Conservation (phyloP, 1,284 basidiomycete genomes). For the Melampsora americana region DNA sequence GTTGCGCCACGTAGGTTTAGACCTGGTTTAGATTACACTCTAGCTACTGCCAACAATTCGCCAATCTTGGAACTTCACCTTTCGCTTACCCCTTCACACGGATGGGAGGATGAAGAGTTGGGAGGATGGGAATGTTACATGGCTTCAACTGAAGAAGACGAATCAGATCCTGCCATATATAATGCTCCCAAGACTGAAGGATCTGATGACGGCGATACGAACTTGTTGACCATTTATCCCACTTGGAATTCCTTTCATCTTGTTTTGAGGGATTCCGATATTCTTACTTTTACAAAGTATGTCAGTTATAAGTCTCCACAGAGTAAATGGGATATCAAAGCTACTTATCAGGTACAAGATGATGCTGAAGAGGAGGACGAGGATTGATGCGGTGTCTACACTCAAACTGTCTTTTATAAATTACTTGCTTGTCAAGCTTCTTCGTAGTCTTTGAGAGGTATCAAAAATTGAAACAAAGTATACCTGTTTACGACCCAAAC, state of each 20-base stretch:
- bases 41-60: conserved; percentile 80
- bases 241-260: conserved; percentile 85
- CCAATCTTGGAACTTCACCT: conserved; percentile 81
- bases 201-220: conserved; percentile 58
- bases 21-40: conserved; percentile 89
- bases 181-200: conserved; percentile 59
- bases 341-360: conserved; percentile 12
- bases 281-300: conserved; percentile 59
- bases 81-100: conserved; percentile 75
- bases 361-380: conserved; percentile 2
- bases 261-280: conserved; percentile 85
- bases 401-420: too few relatives aligned
- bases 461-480: too few relatives aligned
- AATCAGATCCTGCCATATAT: conserved; percentile 84
- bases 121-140: conserved; percentile 98
- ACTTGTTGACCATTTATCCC: conserved; percentile 78
- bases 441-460: too few relatives aligned
- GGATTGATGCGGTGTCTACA: neutral
- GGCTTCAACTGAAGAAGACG: conserved; percentile 85
- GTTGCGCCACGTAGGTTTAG: conserved; percentile 81
- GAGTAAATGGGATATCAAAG: conserved; percentile 45
- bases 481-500: too few relatives aligned
- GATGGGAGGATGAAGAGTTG: conserved; percentile 75
- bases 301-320: conserved; percentile 31
- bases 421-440: too few relatives aligned